Evolutionary conservation across 768 basidiomycete genomes (phyloP).

Genomic region (Phylloporus sp.): DNA sequence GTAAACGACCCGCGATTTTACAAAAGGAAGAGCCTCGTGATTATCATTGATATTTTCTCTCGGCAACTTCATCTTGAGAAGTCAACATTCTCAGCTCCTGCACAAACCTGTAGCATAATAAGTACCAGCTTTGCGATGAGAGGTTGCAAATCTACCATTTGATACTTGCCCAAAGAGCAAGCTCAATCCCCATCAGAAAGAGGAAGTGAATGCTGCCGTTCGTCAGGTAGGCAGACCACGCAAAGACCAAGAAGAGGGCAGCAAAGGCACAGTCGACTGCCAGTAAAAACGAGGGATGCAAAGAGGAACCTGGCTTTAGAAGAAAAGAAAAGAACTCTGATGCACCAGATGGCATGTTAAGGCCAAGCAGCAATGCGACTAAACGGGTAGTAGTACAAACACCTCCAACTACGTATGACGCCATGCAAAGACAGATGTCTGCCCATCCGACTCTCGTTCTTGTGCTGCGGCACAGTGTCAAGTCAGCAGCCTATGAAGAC

Average conservation of each 20-base stretch:
- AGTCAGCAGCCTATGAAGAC: neutral
- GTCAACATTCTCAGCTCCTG: conserved; percentile 50
- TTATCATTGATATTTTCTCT: conserved; percentile 27
- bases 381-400: conserved; percentile 16
- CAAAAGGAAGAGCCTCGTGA: neutral
- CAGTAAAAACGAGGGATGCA: conserved; percentile 66
- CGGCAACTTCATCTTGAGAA: conserved; percentile 7
- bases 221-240: conserved; percentile 56
- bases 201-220: conserved; percentile 66
- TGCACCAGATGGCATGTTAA: conserved; percentile 16
- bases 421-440: conserved; percentile 7
- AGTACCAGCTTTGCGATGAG: conserved; percentile 2
- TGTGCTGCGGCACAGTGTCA: conserved; percentile 8
- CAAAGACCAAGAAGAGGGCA: conserved; percentile 54
- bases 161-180: conserved; percentile 71
- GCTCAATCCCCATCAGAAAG: conserved; percentile 58
- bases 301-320: conserved; percentile 70
- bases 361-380: neutral
- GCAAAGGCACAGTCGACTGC: conserved; percentile 60
- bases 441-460: conserved; percentile 3
- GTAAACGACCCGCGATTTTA: conserved; percentile 25
- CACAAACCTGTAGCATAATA: conserved; percentile 52
- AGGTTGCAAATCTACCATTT: conserved; percentile 58
- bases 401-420: conserved; percentile 18
- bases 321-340: conserved; percentile 49